Evolutionary conservation across 345 rosid genomes (phyloP).

Genomic region (Dipteronia dyeriana): DNA sequence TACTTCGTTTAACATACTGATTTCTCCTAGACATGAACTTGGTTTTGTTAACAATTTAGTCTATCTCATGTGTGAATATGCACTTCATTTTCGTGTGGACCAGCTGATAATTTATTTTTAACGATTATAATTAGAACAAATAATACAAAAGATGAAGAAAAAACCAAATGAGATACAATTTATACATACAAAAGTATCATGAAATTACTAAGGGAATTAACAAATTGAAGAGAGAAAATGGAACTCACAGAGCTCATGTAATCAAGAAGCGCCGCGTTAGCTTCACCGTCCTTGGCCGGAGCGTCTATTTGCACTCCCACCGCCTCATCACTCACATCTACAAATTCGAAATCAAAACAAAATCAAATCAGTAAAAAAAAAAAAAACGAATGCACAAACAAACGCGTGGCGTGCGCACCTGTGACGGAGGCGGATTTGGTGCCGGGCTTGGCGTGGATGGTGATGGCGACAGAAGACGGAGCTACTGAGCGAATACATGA

Average conservation of each 20-base stretch:
- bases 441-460: slow-evolving; percentile 97
- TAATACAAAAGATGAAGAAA: too few relatives aligned
- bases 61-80: background rate
- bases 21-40: too few relatives aligned
- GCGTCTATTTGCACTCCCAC: slow-evolving; percentile 90
- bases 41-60: background rate
- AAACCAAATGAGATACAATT: background rate
- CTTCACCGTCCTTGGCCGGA: slow-evolving; percentile 93
- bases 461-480: slow-evolving; percentile 84
- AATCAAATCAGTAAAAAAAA: background rate
- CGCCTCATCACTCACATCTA: slow-evolving; percentile 79
- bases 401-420: slow-evolving; percentile 36
- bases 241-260: slow-evolving; percentile 77
- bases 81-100: too few relatives aligned
- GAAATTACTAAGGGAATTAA: too few relatives aligned
- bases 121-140: background rate
- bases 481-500: slow-evolving; percentile 59
- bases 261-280: slow-evolving; percentile 87
- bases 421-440: slow-evolving; percentile 87
- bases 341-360: slow-evolving; percentile 10
- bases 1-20: too few relatives aligned
- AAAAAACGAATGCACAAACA: background rate
- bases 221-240: background rate
- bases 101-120: too few relatives aligned
- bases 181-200: background rate